phyloP scores from a whole-genome alignment of 2,329 filamentous ascomycete genomes.

The Clonostachys byssicola region DNA sequence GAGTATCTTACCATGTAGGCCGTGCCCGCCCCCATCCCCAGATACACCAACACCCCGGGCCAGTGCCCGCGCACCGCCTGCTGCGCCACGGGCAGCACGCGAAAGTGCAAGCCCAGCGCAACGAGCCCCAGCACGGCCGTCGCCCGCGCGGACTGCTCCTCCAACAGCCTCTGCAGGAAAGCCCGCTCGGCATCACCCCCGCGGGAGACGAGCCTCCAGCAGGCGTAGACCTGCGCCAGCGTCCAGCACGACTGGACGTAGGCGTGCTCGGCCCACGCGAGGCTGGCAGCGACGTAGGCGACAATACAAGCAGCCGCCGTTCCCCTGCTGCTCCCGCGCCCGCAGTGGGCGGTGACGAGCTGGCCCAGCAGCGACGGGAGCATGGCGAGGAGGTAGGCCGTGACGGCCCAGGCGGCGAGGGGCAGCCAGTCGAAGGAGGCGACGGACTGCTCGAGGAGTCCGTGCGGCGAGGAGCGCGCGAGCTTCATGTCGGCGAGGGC shows the following conservation, averaged over 20 bases:
- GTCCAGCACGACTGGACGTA: constrained; percentile 18
- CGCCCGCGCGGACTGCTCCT: not conserved
- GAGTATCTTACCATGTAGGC: constrained; percentile 22
- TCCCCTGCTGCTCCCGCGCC: not conserved
- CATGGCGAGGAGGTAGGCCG: not conserved
- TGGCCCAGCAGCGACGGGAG: not conserved
- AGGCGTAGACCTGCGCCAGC: constrained; percentile 16
- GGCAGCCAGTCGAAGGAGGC: constrained; percentile 4
- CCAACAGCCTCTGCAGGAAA: constrained; percentile 5
- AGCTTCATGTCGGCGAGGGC: constrained; percentile 27
- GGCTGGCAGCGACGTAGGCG: constrained; percentile 10
- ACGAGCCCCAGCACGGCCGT: not conserved
- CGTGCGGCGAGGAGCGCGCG: constrained; percentile 25
- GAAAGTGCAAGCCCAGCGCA: not conserved
- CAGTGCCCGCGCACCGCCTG: not conserved
- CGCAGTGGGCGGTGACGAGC: not conserved
- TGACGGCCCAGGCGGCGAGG: constrained; percentile 3
- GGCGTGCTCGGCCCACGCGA: constrained; percentile 19
- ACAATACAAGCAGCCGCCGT: not conserved
- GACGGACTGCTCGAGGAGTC: constrained; percentile 21
- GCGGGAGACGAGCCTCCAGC: constrained; percentile 8
- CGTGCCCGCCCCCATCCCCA: constrained; percentile 7
- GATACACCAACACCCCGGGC: constrained; percentile 1
- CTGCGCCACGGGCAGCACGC: not conserved
- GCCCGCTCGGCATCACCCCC: constrained; percentile 5